Evolutionary conservation across 2,329 filamentous ascomycete species (phyloP), one percentile per base, ranked within the genome.

Genomic region (Calonectria pseudoreteaudii): DNA sequence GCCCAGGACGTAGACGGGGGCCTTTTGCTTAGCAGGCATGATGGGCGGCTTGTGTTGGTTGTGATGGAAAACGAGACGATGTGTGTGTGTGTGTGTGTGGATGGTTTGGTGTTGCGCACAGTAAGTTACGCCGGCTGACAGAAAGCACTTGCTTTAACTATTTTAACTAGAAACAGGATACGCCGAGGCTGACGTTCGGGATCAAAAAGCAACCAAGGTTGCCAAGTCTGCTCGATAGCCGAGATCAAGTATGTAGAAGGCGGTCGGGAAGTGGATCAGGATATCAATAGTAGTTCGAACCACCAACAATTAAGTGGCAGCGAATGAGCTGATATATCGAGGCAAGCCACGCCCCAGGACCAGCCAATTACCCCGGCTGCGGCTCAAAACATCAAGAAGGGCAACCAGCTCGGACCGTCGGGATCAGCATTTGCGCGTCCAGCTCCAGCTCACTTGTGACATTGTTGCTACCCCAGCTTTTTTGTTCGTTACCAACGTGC

Each of bases 1-100:
- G 88, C 96, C 96, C 74, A 98, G 92, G 83, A 98, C 94, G 89
- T 98, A 98, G 89, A 88, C 88, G 73, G 89, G 88, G 68, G 87
- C 85, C 80, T 88, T 89, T 79, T 86, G 83, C 77, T 87, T 87
- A 80, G 85, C 85, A 62, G 87, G 83, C 89, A 91, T 91, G 71
- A 72, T 84, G 77, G 77, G 67, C 47, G 28, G 50, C n/a, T 47
- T 36, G 34, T 36, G 58, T 70, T n/a, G 18, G 53, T 60, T 62
- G 20, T 69, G 50, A 66, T 65, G 52, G 13, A 16, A 23, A 20
- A 14, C 20, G 14, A 16, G 53, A 11, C 11, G 34, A 38, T 38
- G 56, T 34, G n/a, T n/a, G n/a, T n/a, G n/a, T n/a, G n/a, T n/a
- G n/a, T n/a, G n/a, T n/a, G n/a, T n/a, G 18, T 16, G n/a, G 23